Percentiles rank a stretch among this genome's conserved stretches.
Conservation (phyloP, 805 yeast species). For the Candida tibetensis region DNA sequence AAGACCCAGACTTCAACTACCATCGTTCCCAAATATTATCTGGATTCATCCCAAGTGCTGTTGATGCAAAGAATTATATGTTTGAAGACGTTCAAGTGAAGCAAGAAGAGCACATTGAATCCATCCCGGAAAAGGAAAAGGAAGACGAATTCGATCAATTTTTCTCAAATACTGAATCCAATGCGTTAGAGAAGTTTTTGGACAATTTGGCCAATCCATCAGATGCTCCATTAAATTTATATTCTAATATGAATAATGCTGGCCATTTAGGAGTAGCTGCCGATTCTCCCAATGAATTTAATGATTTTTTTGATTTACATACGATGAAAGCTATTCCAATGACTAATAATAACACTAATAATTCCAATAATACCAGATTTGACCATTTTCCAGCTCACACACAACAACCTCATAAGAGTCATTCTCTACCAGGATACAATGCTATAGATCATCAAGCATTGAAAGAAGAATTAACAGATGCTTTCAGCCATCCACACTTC, state of each 20-base stretch:
- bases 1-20: constrained; percentile 3
- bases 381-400: background rate
- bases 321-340: constrained; percentile 24
- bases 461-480: constrained; percentile 30
- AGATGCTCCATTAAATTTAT: constrained; percentile 29
- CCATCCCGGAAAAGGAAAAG: constrained; percentile 2
- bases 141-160: constrained; percentile 34
- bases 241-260: constrained; percentile 11
- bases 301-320: constrained; percentile 27
- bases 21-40: constrained; percentile 5
- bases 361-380: background rate
- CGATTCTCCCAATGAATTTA: constrained; percentile 8
- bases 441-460: constrained; percentile 14
- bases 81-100: background rate
- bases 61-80: constrained; percentile 4
- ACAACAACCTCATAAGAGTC: constrained; percentile 16
- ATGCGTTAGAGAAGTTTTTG: constrained; percentile 40
- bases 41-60: background rate
- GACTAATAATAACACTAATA: constrained; percentile 5
- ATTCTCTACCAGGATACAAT: constrained; percentile 4
- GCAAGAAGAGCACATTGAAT: no score
- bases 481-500: constrained; percentile 28
- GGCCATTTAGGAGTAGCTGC: constrained; percentile 3
- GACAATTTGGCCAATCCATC: constrained; percentile 36
- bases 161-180: constrained; percentile 35